Evolutionary conservation across 371 early-diverging fungal species (phyloP), one percentile per base, ranked within the genome.

Genomic region (Parasitella parasitica): DNA sequence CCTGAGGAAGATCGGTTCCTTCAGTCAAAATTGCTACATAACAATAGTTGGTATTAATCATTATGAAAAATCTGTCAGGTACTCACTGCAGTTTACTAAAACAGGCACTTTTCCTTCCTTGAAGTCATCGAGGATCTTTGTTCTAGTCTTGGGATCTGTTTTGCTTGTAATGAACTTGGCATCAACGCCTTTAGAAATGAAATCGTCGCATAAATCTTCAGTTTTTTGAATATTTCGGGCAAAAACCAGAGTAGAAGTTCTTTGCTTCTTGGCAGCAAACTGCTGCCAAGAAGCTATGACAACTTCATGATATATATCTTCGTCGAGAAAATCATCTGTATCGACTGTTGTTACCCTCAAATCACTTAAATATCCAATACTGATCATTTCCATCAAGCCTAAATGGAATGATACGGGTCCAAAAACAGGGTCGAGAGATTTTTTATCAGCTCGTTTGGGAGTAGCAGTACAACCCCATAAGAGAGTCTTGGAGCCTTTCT

Each of bases 391-490:
- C 7, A 87, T 49, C 50, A 97, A 89, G 32, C 82, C 80, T 56
- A 83, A 77, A 41, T 92, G 88, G 69, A 83, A 97, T 0, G 87
- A 84, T 38, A 97, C 82, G 15, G 89, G 57, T 22, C 94, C 91
- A 70, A 97, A 97, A 1, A 87, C 83, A 0, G 62, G 68, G 4
- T 67, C 64, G 6, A 97, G 76, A 24, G 75, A 75, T 12, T 90
- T 38, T 0, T 93, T 94, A 63, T 97, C 98, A 67, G 91, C 87
- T 16, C 98, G 78, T 27, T 87, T 70, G 11, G 95, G 81, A 0
- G 98, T 97, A 0, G 96, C 97, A 13, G 97, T 94, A 59, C 96
- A 97, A 0, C 97, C 97, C 91, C 95, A 96, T 6, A 95, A 69
- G 32, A 89, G 81, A 0, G 89, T 82, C 20, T 85, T 81, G 0